phyloP scores from a whole-genome alignment of 257 asterid genomes.

The Solanum clarkiae region DNA sequence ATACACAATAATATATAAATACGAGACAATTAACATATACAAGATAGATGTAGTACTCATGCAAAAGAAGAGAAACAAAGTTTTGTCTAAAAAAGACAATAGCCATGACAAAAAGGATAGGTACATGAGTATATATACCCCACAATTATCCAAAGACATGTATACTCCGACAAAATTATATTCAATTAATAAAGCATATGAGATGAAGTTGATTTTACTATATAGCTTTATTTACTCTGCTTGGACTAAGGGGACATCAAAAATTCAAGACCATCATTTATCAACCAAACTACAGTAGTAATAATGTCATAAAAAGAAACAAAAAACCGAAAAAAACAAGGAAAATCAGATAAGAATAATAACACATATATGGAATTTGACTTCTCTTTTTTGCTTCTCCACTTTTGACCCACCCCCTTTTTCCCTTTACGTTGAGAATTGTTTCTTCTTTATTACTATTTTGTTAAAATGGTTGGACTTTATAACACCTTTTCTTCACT shows the following conservation, averaged over 20 bases:
- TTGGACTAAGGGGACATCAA: slow-evolving; percentile 11
- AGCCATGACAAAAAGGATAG: not conserved
- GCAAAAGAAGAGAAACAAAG: not conserved
- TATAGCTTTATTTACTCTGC: slow-evolving; percentile 2
- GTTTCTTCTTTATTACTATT: too few relatives aligned
- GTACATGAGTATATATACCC: not conserved
- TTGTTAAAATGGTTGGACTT: too few relatives aligned
- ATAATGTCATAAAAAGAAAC: not conserved
- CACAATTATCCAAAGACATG: not conserved
- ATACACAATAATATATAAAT: too few relatives aligned
- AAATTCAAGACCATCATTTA: not conserved
- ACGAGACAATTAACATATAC: too few relatives aligned
- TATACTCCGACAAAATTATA: not conserved
- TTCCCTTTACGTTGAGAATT: not conserved
- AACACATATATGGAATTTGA: not conserved
- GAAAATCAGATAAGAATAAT: not conserved
- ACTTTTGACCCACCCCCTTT: not conserved
- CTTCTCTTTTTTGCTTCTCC: not conserved
- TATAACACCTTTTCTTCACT: not conserved
- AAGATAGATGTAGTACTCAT: not conserved
- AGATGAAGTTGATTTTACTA: not conserved
- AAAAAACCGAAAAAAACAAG: not conserved
- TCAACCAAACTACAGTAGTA: not conserved
- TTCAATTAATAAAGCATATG: not conserved
- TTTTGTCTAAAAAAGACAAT: not conserved